phyloP scores from a whole-genome alignment of 129 eudicot genomes.

The Oenanthe sinensis region DNA sequence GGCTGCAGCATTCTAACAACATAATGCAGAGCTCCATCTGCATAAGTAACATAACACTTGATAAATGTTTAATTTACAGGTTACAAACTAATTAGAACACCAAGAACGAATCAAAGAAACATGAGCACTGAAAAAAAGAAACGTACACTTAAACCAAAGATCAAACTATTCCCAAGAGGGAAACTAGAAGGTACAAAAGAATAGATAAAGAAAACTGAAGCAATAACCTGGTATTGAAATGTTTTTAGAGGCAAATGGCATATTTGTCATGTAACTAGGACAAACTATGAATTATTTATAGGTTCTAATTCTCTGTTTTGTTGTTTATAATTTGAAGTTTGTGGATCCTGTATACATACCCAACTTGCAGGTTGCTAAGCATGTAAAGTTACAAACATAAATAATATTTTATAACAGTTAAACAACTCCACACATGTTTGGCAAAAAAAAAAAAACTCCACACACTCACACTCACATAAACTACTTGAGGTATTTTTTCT shows the following conservation, averaged over 20 bases:
- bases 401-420: no score
- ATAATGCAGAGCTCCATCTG: slow-evolving; percentile 94
- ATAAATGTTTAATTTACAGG: neutral
- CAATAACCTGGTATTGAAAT: neutral
- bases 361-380: neutral
- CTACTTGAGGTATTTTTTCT: neutral
- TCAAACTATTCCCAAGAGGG: neutral
- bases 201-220: neutral
- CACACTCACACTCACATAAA: neutral
- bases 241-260: neutral
- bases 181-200: neutral
- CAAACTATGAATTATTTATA: neutral
- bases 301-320: neutral
- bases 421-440: no score
- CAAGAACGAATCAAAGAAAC: neutral
- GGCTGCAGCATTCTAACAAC: slow-evolving; percentile 95
- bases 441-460: neutral
- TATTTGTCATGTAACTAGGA: neutral
- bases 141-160: neutral
- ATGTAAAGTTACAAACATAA: neutral
- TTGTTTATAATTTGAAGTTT: neutral
- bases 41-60: slow-evolving; percentile 7
- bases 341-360: neutral
- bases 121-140: neutral
- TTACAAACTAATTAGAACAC: neutral